A percentile compares a stretch with the other conserved stretches of the same genome.
phyloP scores from a whole-genome alignment of 2,329 filamentous ascomycete genomes.

The Colletotrichum simmondsii region DNA sequence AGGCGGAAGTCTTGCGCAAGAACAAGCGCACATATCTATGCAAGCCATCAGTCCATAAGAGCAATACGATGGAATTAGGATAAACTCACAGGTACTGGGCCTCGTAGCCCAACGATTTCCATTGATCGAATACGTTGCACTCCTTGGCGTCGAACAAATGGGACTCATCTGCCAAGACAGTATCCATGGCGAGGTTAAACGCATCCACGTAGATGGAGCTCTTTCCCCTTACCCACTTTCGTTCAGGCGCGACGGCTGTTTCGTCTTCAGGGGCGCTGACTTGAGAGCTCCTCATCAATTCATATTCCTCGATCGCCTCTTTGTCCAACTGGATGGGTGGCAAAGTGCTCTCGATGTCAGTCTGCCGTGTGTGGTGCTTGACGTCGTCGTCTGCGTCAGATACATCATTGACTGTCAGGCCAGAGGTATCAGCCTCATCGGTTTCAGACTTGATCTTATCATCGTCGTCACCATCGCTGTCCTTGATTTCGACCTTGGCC shows the following conservation, averaged over 20 bases:
- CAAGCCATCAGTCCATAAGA: background rate
- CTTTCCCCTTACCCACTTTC: slow-evolving; percentile 76
- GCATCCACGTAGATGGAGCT: slow-evolving; percentile 97
- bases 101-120: slow-evolving; percentile 81
- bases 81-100: slow-evolving; percentile 83
- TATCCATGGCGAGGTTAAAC: slow-evolving; percentile 92
- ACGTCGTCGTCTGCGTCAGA: slow-evolving; percentile 39
- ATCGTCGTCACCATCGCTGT: slow-evolving; percentile 34
- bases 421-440: slow-evolving; percentile 46
- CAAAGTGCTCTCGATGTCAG: slow-evolving; percentile 78
- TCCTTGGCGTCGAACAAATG: slow-evolving; percentile 89
- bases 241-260: slow-evolving; percentile 2
- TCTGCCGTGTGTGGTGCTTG: slow-evolving; percentile 51
- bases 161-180: slow-evolving; percentile 87
- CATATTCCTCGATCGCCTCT: slow-evolving; percentile 83
- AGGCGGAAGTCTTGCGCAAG: slow-evolving; percentile 88
- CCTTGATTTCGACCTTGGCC: slow-evolving; percentile 41
- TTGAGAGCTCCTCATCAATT: slow-evolving; percentile 72
- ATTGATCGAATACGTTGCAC: slow-evolving; percentile 78
- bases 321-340: slow-evolving; percentile 74
- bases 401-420: slow-evolving; percentile 36
- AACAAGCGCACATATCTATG: slow-evolving; percentile 90
- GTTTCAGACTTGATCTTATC: slow-evolving; percentile 26
- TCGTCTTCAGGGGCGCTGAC: slow-evolving; percentile 50
- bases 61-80: background rate